These are phyloP conservation scores for Colletotrichum tanaceti DNA, from an alignment of 2,329 filamentous ascomycete genomes.

Conservation along the genomic window DNA sequence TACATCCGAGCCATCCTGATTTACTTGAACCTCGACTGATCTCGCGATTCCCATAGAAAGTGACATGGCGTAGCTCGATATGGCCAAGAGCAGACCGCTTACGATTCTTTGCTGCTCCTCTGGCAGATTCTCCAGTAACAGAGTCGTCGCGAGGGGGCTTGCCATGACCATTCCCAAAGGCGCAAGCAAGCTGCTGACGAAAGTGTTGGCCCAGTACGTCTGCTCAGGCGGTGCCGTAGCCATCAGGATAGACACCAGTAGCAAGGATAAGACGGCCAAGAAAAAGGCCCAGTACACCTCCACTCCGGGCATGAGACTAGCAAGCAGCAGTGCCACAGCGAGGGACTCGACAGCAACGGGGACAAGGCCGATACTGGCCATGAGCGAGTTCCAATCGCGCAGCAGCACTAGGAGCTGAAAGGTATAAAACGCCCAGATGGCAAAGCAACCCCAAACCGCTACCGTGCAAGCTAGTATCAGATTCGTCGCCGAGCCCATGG, in stretches of 20 bases:
- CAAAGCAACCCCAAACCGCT: slow-evolving; percentile 65
- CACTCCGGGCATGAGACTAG: slow-evolving; percentile 55
- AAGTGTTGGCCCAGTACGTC: slow-evolving; percentile 72
- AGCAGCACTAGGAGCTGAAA: slow-evolving; percentile 61
- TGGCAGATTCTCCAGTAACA: slow-evolving; percentile 65
- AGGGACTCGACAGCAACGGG: slow-evolving; percentile 56
- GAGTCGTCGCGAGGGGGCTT: slow-evolving; percentile 69
- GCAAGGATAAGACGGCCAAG: slow-evolving; percentile 57
- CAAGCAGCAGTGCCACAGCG: slow-evolving; percentile 54
- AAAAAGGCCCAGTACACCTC: slow-evolving; percentile 41
- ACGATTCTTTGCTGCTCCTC: slow-evolving; percentile 59
- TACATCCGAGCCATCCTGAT: slow-evolving; percentile 42
- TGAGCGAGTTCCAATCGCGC: slow-evolving; percentile 55
- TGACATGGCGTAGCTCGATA: slow-evolving; percentile 76
- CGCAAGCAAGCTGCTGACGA: slow-evolving; percentile 68
- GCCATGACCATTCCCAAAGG: slow-evolving; percentile 74
- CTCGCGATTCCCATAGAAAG: slow-evolving; percentile 74
- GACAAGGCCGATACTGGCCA: slow-evolving; percentile 56
- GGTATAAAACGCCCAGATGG: slow-evolving; percentile 63
- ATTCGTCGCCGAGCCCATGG: slow-evolving; percentile 58
- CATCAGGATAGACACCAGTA: slow-evolving; percentile 55
- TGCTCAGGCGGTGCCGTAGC: slow-evolving; percentile 63
- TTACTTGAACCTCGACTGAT: slow-evolving; percentile 64
- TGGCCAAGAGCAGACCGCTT: slow-evolving; percentile 68
- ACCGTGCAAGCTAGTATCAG: slow-evolving; percentile 67